These are phyloP conservation scores for Alternaria metachromatica DNA, from an alignment of 2,329 filamentous ascomycete species.

Conservation along the genomic window DNA sequence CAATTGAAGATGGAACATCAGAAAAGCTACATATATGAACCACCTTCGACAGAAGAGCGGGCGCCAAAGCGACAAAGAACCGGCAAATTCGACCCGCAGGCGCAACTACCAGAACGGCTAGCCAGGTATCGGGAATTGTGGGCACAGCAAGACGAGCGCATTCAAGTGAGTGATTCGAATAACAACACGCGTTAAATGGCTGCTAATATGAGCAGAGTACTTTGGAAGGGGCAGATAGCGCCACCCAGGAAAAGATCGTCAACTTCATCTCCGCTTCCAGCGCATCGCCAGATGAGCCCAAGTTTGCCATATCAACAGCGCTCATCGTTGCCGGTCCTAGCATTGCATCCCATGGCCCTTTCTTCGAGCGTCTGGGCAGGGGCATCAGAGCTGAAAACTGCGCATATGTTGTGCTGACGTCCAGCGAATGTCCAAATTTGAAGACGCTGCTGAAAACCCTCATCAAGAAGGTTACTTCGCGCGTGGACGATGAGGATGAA, in stretches of 20 bases:
- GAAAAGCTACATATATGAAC: slow-evolving; percentile 56
- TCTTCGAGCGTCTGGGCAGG: slow-evolving; percentile 72
- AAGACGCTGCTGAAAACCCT: slow-evolving; percentile 76
- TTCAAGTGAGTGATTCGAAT: slow-evolving; percentile 57
- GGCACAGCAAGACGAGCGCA: slow-evolving; percentile 67
- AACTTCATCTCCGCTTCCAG: slow-evolving; percentile 47
- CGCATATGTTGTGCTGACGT: slow-evolving; percentile 70
- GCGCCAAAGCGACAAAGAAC: slow-evolving; percentile 52
- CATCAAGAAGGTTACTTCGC: slow-evolving; percentile 68
- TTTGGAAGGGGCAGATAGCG: slow-evolving; percentile 49
- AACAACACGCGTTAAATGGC: not conserved
- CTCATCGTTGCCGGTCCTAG: slow-evolving; percentile 81
- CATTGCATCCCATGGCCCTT: slow-evolving; percentile 74
- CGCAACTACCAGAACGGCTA: slow-evolving; percentile 57
- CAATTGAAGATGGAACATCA: slow-evolving; percentile 54
- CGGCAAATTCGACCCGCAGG: slow-evolving; percentile 33
- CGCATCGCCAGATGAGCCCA: slow-evolving; percentile 24
- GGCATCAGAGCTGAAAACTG: slow-evolving; percentile 53
- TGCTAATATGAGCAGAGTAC: slow-evolving; percentile 38
- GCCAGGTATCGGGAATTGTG: slow-evolving; percentile 69
- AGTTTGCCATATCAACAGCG: slow-evolving; percentile 67
- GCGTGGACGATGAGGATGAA: slow-evolving; percentile 64
- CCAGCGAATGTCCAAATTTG: slow-evolving; percentile 74
- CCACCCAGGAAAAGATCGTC: slow-evolving; percentile 47
- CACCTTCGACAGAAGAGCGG: slow-evolving; percentile 41